Evolutionary conservation across 1,284 basidiomycete species (phyloP), one percentile per base, ranked within the genome.

Genomic region (Cystobasidiaceae sp.): DNA sequence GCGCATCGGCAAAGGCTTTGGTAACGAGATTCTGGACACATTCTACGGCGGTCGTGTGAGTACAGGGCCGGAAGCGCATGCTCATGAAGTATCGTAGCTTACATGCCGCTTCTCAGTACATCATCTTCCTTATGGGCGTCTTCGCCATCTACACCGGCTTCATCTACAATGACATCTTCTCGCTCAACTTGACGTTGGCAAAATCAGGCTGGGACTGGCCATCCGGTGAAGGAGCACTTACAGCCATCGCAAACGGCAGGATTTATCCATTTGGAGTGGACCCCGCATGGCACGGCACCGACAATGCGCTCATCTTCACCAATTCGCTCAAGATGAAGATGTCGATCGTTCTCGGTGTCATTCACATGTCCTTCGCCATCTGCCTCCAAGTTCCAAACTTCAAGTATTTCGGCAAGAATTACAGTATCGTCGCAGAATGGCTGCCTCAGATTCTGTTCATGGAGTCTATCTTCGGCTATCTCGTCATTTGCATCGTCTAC

Each of bases 281-380:
- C 77, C 93, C 94, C 48, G 86, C 81, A 61, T 99, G 96, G 96
- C 93, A 97, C 76, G 92, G 87, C 34, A 83, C 93, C 8, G 90
- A 93, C 72, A 99, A 98, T 76, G 82, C 82, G 0, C 82, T 99
- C 66, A 86, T 97, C 62, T 98, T 98, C 78, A 90, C 89, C 69
- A 98, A 98, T 79, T 97, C 93, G 62, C 93, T 96, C 82, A 99
- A 98, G 86, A 99, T 99, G 96, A 98, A 99, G 82, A 93, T 98
- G 92, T 91, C 92, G 17, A 88, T 99, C 75, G 86, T 98, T 60
- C 80, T 98, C 66, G 96, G 96, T 78, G 94, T 98, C 70, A 88
- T 90, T 71, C 96, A 98, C 78, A 98, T 98, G 94, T 91, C 94
- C 11, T 97, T 98, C 76, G 92, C 94, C 28, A 83, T 97, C 72